These are phyloP conservation scores for Mycena galericulata DNA, from an alignment of 768 basidiomycete genomes.

Conservation along the genomic window DNA sequence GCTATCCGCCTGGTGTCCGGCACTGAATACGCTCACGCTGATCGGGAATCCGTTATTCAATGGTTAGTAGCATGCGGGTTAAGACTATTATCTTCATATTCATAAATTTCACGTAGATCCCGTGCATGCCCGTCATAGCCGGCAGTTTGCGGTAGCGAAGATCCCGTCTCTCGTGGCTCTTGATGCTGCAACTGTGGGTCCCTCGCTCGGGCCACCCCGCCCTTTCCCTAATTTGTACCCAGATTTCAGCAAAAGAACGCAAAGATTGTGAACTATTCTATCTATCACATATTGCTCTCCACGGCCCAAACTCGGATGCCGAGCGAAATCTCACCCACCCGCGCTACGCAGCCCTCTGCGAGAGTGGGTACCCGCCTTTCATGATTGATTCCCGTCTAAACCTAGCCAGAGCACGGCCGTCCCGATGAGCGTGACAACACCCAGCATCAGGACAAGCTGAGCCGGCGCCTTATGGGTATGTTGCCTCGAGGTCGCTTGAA, in stretches of 20 bases:
- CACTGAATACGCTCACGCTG: slow-evolving; percentile 69
- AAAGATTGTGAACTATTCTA: slow-evolving; percentile 89
- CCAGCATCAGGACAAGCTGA: slow-evolving; percentile 62
- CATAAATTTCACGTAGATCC: slow-evolving; percentile 45
- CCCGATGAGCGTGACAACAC: slow-evolving; percentile 52
- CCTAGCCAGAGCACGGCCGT: slow-evolving; percentile 66
- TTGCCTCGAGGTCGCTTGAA: slow-evolving; percentile 15
- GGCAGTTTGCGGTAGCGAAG: slow-evolving; percentile 75
- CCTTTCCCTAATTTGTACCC: slow-evolving; percentile 18
- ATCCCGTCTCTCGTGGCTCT: slow-evolving; percentile 71
- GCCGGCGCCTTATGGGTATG: slow-evolving; percentile 72
- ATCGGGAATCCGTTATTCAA: slow-evolving; percentile 73
- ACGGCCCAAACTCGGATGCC: slow-evolving; percentile 56
- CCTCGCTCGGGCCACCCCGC: background rate
- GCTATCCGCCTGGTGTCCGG: slow-evolving; percentile 76
- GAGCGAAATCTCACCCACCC: slow-evolving; percentile 65
- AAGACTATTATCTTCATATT: background rate
- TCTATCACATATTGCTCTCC: slow-evolving; percentile 70
- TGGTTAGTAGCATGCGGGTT: slow-evolving; percentile 48
- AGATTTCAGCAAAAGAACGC: slow-evolving; percentile 81
- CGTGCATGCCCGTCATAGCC: slow-evolving; percentile 53
- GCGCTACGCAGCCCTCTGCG: slow-evolving; percentile 72
- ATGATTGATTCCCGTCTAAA: slow-evolving; percentile 10
- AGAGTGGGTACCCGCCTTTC: slow-evolving; percentile 57
- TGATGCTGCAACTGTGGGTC: slow-evolving; percentile 73